Evolutionary conservation across 2,329 filamentous ascomycete species (phyloP).

Genomic region (Penicillium sp.): DNA sequence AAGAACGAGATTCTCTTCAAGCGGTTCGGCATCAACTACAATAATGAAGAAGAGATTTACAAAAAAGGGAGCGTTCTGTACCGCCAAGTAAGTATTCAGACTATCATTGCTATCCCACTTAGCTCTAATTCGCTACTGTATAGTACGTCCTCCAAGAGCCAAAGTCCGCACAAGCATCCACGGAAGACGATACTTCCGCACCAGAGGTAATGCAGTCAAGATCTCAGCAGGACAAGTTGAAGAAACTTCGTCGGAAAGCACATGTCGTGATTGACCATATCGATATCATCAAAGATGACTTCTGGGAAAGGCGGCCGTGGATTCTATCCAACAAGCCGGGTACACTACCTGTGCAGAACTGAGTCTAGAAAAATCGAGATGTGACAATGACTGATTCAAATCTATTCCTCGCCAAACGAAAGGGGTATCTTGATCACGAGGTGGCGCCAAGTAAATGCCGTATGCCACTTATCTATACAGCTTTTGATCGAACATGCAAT

Average conservation of each 20-base stretch:
- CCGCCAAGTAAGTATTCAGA: slow-evolving; percentile 59
- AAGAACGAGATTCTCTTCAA: slow-evolving; percentile 97
- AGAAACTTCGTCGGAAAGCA: slow-evolving; percentile 77
- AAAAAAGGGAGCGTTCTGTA: slow-evolving; percentile 92
- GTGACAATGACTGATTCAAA: slow-evolving; percentile 3
- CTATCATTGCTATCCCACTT: background rate
- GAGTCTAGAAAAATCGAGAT: slow-evolving; percentile 5
- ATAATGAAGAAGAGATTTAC: slow-evolving; percentile 88
- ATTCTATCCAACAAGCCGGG: slow-evolving; percentile 72
- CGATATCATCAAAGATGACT: slow-evolving; percentile 93
- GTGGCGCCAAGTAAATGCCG: slow-evolving; percentile 6
- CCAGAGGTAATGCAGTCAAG: slow-evolving; percentile 62
- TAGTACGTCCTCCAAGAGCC: slow-evolving; percentile 70
- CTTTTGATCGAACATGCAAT: slow-evolving; percentile 7
- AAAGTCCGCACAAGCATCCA: slow-evolving; percentile 32
- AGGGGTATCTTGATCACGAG: slow-evolving; percentile 35
- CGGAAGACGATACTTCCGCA: slow-evolving; percentile 18
- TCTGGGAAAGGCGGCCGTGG: slow-evolving; percentile 88
- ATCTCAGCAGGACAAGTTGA: slow-evolving; percentile 78
- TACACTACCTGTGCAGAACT: slow-evolving; percentile 57
- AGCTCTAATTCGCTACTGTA: slow-evolving; percentile 1
- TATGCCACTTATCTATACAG: slow-evolving; percentile 18
- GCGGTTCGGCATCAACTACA: slow-evolving; percentile 91
- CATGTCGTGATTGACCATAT: slow-evolving; percentile 78
- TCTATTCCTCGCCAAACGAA: slow-evolving; percentile 22